A percentile compares a stretch with the other conserved stretches of the same genome.
Evolutionary conservation across 2,329 filamentous ascomycete genomes (phyloP).

Genomic region (Tolypocladium ovalisporum): DNA sequence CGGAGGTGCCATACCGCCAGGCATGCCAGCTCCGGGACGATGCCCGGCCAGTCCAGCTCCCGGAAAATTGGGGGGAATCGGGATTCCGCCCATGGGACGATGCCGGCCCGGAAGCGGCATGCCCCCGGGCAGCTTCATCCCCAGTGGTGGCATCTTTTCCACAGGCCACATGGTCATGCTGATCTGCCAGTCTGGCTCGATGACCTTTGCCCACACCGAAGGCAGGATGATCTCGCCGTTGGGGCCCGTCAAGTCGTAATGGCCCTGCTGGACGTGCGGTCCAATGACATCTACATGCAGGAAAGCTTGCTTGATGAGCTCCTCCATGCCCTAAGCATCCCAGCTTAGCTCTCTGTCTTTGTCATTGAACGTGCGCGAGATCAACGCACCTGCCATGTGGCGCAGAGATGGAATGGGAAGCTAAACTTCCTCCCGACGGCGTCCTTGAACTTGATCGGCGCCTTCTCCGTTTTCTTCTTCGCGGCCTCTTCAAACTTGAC

Average conservation of each 20-base stretch:
- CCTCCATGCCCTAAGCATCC: slow-evolving; percentile 62
- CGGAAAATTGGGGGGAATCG: not conserved
- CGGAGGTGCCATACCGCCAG: slow-evolving; percentile 4
- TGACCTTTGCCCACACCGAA: slow-evolving; percentile 65
- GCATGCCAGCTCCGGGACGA: slow-evolving; percentile 1
- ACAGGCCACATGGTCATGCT: slow-evolving; percentile 51
- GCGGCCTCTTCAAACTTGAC: slow-evolving; percentile 35
- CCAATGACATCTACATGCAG: slow-evolving; percentile 67
- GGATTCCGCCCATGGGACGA: slow-evolving; percentile 1
- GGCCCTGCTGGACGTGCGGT: slow-evolving; percentile 64
- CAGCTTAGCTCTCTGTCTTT: slow-evolving; percentile 2
- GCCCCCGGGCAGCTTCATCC: slow-evolving; percentile 10
- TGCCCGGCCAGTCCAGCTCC: slow-evolving; percentile 1
- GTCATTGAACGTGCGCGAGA: not conserved
- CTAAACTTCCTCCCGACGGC: slow-evolving; percentile 85
- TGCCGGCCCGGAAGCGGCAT: slow-evolving; percentile 8
- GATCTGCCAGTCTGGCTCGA: slow-evolving; percentile 57
- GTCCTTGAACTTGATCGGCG: slow-evolving; percentile 82
- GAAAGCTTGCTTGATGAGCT: slow-evolving; percentile 77
- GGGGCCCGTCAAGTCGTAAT: slow-evolving; percentile 71
- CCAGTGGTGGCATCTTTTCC: slow-evolving; percentile 27
- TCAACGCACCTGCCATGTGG: slow-evolving; percentile 65
- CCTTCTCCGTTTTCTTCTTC: slow-evolving; percentile 48
- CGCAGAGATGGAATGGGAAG: slow-evolving; percentile 79
- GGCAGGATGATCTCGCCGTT: slow-evolving; percentile 76